Base-by-base conservation (phyloP, 257 asterid species). In the Solanum clarkiae region DNA sequence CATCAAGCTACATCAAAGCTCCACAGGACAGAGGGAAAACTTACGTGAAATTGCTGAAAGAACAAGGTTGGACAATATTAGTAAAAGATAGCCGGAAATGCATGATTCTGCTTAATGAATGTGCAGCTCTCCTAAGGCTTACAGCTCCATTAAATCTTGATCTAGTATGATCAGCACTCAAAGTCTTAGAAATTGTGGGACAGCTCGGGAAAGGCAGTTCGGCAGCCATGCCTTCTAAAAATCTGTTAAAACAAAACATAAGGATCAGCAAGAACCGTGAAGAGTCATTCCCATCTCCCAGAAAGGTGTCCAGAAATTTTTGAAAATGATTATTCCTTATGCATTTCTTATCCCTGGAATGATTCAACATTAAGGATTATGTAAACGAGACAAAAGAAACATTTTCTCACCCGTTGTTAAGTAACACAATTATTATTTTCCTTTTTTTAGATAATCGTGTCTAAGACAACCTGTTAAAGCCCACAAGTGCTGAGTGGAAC, bases 21-120 rank as follows among this genome's bases (percentile, higher is more conserved):
- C 44, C n/a, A 80, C 71, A 29, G 3, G 62, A 49, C 26, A 44
- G n/a, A 36, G 47, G 32, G 63, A 56, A 47, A 68, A 89, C 89
- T 89, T 82, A 87, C 89, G 53, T 86, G 80, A 81, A 80, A 82
- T 79, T 79, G 44, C 74, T 74, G 82, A 70, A 72, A 57, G 75
- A 69, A 84, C 84, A 71, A 65, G 87, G 89, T 6, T 40, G 82
- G 81, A 72, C 45, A 81, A 68, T 71, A 42, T 53, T 32, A 84
- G 84, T 85, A 40, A 63, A 84, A 36, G 86, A 84, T 69, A 84
- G 66, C 65, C 20, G 82, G 62, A 55, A 84, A 80, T 80, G 62
- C 69, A 85, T 17, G 72, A 63, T 26, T 80, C 85, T 66, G 40
- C 71, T 55, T 70, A 82, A 26, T 54, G 89, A 84, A 72, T 29